Base-by-base conservation (phyloP, 768 basidiomycete species). In the Leccinellum rugosiceps region DNA sequence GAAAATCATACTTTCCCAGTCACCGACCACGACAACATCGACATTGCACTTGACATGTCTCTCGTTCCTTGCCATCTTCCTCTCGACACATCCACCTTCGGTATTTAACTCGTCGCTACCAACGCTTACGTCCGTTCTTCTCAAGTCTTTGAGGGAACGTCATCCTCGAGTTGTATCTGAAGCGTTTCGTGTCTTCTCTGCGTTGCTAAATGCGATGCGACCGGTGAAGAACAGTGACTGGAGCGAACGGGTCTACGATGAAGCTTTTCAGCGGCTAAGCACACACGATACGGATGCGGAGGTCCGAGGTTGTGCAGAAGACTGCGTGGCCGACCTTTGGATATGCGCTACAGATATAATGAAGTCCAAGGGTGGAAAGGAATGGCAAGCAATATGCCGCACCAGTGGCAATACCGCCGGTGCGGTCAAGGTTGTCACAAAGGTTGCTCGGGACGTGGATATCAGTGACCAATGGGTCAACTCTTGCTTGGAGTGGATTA, bases 211-310 rank as follows among this genome's bases (percentile, higher is more conserved):
- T 60, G 81, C 90, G 3, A 74, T 89, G 38, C 86, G 88, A 49
- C 92, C 92, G 1, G 71, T 89, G 48, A 84, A 83, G 61, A 68
- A 77, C 55, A 75, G 72, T 6, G 83, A 84, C 15, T 93, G 91
- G 91, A 72, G 83, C 5, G 83, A 90, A 54, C 66, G 76, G 10
- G 78, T 97, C 4, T 97, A 95, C 70, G 76, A 82, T 8, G 86
- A 92, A 60, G 87, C 92, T 10, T 76, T 90, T 4, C 70, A 75
- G 21, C 80, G 92, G 52, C 74, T 99, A 35, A 81, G 77, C 50
- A 87, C 82, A 47, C 85, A 90, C 58, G 90, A 95, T 62, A 95
- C 95, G 1, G 96, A 98, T 69, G 86, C 90, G 4, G 95, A 97
- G 61, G 92, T 98, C 21, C 83, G 94, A 35, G 79, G 81, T 25